These are phyloP conservation scores for Proliferodiscus dingleyae DNA, from an alignment of 2,329 filamentous ascomycete genomes.

Conservation along the genomic window DNA sequence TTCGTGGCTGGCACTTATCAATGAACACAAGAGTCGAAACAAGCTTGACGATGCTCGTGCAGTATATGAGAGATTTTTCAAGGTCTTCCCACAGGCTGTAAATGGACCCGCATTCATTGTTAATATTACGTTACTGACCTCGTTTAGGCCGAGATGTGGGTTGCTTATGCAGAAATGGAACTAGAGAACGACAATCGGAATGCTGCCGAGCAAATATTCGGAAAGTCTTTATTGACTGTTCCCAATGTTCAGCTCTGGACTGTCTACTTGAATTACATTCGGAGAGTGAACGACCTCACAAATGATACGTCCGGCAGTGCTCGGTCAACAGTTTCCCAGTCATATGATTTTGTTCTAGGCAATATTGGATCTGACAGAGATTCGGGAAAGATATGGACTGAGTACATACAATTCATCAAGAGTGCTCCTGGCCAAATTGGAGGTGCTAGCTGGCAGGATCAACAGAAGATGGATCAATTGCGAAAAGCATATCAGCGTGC, in stretches of 20 bases:
- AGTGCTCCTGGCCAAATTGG: conserved; percentile 80
- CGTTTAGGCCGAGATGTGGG: conserved; percentile 81
- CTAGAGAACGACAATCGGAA: conserved; percentile 77
- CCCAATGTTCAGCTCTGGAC: conserved; percentile 87
- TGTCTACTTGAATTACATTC: conserved; percentile 91
- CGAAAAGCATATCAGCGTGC: conserved; percentile 90
- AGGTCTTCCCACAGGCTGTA: conserved; percentile 86
- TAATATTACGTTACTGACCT: conserved; percentile 30
- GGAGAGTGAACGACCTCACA: conserved; percentile 80
- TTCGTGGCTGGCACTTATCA: conserved; percentile 84
- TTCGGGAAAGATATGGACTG: conserved; percentile 83
- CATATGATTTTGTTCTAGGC: conserved; percentile 88
- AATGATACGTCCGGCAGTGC: conserved; percentile 73
- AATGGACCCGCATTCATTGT: conserved; percentile 40
- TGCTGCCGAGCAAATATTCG: conserved; percentile 78
- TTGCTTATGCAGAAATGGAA: conserved; percentile 84
- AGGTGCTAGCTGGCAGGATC: conserved; percentile 88
- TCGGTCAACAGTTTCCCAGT: conserved; percentile 73
- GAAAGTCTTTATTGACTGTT: conserved; percentile 69
- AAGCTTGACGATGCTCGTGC: conserved; percentile 76
- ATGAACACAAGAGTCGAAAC: conserved; percentile 75
- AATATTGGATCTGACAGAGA: conserved; percentile 90
- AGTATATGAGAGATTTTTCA: conserved; percentile 81
- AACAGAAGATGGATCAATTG: conserved; percentile 94
- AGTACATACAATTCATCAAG: conserved; percentile 92